phyloP scores from a whole-genome alignment of 352 stramenopile genomes.

The Phytophthora meadii region DNA sequence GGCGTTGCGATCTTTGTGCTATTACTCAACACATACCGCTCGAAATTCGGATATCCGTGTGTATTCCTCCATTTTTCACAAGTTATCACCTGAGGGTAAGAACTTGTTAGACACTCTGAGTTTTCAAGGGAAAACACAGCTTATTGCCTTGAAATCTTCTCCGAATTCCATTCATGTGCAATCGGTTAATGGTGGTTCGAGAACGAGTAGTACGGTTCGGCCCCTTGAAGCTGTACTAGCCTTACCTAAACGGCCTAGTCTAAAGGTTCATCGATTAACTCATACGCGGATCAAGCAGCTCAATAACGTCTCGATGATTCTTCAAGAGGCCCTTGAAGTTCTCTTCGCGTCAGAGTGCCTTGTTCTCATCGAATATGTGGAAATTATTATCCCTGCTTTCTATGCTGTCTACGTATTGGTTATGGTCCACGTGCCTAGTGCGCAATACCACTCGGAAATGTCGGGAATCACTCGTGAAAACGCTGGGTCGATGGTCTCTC shows the following conservation, averaged over 20 bases:
- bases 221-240: neutral
- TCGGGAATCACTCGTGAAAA: conserved; percentile 1
- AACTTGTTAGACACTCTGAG: neutral
- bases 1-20: neutral
- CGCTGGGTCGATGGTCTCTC: conserved; percentile 8
- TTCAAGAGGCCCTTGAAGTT: conserved; percentile 2
- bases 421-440: neutral
- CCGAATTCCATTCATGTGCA: neutral
- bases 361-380: conserved; percentile 2
- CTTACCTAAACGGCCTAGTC: neutral
- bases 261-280: neutral
- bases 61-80: neutral
- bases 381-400: neutral
- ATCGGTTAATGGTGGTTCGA: too few species aligned
- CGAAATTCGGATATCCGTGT: neutral
- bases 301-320: neutral
- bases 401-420: neutral
- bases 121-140: neutral
- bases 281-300: neutral
- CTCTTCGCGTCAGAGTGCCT: conserved; percentile 6
- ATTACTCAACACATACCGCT: neutral
- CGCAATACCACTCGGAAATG: conserved; percentile 9
- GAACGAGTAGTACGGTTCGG: neutral
- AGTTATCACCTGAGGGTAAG: conserved; percentile 1
- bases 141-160: neutral